Evolutionary conservation across 2,329 filamentous ascomycete species (phyloP), one percentile per base, ranked within the genome.

Genomic region (Ilyonectria mors-panacis): DNA sequence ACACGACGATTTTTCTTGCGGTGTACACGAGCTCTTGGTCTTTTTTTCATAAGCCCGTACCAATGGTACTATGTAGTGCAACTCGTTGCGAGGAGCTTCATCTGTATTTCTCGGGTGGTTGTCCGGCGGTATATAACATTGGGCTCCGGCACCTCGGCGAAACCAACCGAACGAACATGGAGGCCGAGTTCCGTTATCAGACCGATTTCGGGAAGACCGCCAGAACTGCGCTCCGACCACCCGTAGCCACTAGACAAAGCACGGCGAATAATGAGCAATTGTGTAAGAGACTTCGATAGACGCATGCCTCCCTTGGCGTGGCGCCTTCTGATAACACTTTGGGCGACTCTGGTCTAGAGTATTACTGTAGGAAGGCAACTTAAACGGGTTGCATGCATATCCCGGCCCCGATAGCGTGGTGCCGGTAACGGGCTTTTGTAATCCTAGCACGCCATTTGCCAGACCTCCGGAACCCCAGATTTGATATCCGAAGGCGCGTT

Each of bases 391-490:
- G 59, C 12, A 10, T 61, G 45, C 55, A 64, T 55, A 63, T 33
- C 7, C 21, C 30, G 58, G 26, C 58, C 54, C 71, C 73, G 71
- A 75, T 70, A 71, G 55, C 50, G 65, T 65, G 57, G 9, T 67
- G 71, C 74, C 74, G 74, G 68, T 74, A 75, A 71, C 74, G 73
- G 72, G 68, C 74, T 76, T 72, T 42, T 65, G 72, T 76, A 72
- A 76, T 76, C 59, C 69, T 55, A 76, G 74, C 74, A 76, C 74
- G 74, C 72, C 74, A 76, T 76, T 76, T 74, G 73, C 67, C 65
- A 57, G 63, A 66, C 58, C 66, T 73, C 70, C 63, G 71, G 67
- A 72, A 75, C 74, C 73, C 74, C 70, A 66, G 74, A 71, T 73
- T 76, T 64, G 71, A 72, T 76, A 70, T 67, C 63, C 48, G 51